A percentile compares a stretch with the other conserved stretches of the same genome.
phyloP scores from a whole-genome alignment of 2,329 filamentous ascomycete species.

The Fusarium sp. region DNA sequence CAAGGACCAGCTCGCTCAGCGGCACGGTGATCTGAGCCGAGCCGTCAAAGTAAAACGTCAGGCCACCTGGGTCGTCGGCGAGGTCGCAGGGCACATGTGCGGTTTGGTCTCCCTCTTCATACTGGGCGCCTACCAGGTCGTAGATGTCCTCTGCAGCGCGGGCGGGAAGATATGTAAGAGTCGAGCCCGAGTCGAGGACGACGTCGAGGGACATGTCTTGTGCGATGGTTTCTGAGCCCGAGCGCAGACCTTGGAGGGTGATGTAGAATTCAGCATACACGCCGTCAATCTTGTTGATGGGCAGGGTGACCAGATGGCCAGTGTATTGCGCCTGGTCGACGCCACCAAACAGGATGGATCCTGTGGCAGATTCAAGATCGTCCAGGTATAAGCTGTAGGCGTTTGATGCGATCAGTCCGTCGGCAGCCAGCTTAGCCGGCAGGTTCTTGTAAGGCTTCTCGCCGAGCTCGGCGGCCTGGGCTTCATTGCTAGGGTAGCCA shows the following conservation, averaged over 20 bases:
- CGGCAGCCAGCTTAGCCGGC: constrained; percentile 69
- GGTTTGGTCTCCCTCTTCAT: constrained; percentile 59
- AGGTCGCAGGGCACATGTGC: constrained; percentile 71
- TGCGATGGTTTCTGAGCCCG: constrained; percentile 56
- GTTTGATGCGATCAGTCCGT: constrained; percentile 69
- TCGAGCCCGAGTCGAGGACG: constrained; percentile 76
- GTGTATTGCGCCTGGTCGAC: constrained; percentile 72
- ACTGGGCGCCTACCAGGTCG: constrained; percentile 66
- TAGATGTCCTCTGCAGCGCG: constrained; percentile 63
- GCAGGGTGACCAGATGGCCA: constrained; percentile 71
- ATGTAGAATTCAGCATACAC: constrained; percentile 71
- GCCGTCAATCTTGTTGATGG: constrained; percentile 65
- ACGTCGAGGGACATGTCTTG: constrained; percentile 65
- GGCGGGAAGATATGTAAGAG: constrained; percentile 72
- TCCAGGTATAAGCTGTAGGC: constrained; percentile 81
- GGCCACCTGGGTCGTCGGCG: constrained; percentile 49
- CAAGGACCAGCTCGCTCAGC: constrained; percentile 68
- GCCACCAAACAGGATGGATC: constrained; percentile 78
- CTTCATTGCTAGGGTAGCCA: constrained; percentile 83
- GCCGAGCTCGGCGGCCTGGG: constrained; percentile 68
- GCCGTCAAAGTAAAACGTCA: constrained; percentile 64
- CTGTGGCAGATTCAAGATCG: constrained; percentile 71
- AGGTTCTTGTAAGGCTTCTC: constrained; percentile 71
- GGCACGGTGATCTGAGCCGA: constrained; percentile 61
- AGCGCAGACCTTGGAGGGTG: constrained; percentile 68